Conservation (phyloP, 768 basidiomycete genomes). For the Xerocomellus chrysenteron region DNA sequence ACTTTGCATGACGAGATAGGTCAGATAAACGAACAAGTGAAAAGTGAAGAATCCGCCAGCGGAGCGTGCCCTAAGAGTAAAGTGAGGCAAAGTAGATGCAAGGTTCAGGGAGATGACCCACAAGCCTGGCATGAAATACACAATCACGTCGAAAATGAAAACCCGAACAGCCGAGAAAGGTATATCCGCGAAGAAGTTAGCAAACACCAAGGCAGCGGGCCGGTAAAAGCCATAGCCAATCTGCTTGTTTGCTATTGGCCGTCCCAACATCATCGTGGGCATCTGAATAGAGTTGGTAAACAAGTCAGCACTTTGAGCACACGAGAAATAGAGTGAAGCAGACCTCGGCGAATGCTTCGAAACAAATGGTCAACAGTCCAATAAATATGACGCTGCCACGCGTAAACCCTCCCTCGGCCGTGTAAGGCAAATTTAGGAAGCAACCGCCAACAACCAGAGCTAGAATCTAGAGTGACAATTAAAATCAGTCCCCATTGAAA, state of each 20-base stretch:
- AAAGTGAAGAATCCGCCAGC: constrained; percentile 52
- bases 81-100: constrained; percentile 20
- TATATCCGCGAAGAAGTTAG: constrained; percentile 66
- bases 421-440: constrained; percentile 69
- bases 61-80: constrained; percentile 27
- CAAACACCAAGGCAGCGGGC: constrained; percentile 61
- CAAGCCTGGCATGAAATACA: constrained; percentile 68
- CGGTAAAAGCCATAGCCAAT: constrained; percentile 65
- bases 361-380: constrained; percentile 61
- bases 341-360: constrained; percentile 74
- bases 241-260: constrained; percentile 73
- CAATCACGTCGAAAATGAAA: constrained; percentile 59
- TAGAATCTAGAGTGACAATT: constrained; percentile 6
- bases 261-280: constrained; percentile 76
- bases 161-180: constrained; percentile 64
- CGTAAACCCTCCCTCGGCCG: constrained; percentile 82
- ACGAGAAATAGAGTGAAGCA: constrained; percentile 16
- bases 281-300: constrained; percentile 37
- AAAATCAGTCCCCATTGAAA: background rate
- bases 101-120: constrained; percentile 27
- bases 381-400: constrained; percentile 80
- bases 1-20: constrained; percentile 74
- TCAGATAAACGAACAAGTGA: constrained; percentile 63
- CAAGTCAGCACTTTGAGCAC: background rate
- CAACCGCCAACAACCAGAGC: constrained; percentile 70